Evolutionary conservation across 495 filamentous ascomycete genomes (phyloP), one percentile per base, ranked within the genome.

Genomic region (Penicillium crystallinum): DNA sequence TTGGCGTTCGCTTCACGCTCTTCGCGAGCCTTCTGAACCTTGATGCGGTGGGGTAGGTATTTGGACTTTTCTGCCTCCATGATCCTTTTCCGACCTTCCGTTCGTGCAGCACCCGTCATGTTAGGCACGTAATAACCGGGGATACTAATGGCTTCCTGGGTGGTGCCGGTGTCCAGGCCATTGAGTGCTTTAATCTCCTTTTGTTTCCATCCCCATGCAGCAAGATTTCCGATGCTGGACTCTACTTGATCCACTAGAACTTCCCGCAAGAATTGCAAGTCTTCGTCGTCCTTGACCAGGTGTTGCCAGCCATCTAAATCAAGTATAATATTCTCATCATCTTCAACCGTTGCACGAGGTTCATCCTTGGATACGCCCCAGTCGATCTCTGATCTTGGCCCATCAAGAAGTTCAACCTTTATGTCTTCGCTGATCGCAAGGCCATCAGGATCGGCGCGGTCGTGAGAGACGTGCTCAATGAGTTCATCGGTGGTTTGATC

Each of bases 21-120:
- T 67, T 95, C 91, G 21, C 91, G 81, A 15, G 87, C 89, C 61
- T 85, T 89, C 62, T 95, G 87, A 42, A 99, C 90, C 56, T 91
- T 92, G 69, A 99, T 89, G 45, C 95, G 90, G 76, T 99, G 93
- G 7, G 95, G 93, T 2, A 99, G 82, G 58, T 99, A 99, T 66
- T 95, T 95, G 27, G 91, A 96, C 71, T 99, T 99, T 64, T 97
- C 95, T 0, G 89, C 86, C 61, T 99, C 91, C 38, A 93, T 78
- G 36, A 99, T 97, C 72, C 90, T 92, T 70, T 91, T 92, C 44
- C 87, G 84, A 17, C 90, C 91, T 77, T 97, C 91, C 0, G 93
- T 97, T 50, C 93, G 81, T 34, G 93, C 92, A 60, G 82, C 86
- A 29, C 93, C 93, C 22, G 88, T 87, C 0, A 72, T 45, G 53